These are phyloP conservation scores for Beta macrorhiza DNA, from an alignment of 179 eudicot species.

Conservation along the genomic window DNA sequence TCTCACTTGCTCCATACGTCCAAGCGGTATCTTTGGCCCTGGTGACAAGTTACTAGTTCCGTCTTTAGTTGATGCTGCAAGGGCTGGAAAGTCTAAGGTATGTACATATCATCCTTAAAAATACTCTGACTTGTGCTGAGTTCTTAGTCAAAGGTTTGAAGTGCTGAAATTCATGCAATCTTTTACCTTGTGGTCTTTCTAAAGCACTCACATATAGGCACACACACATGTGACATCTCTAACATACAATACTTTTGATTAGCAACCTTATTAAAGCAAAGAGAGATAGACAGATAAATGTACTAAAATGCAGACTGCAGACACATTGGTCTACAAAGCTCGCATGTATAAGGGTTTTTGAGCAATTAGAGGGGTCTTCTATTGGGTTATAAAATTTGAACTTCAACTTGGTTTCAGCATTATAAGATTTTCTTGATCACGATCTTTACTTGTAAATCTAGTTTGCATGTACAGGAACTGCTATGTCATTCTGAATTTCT, in stretches of 20 bases:
- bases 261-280: neutral
- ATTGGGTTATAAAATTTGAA: neutral
- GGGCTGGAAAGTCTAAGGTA: constrained; percentile 95
- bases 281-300: neutral
- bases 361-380: neutral
- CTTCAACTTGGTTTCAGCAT: neutral
- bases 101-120: constrained; percentile 12
- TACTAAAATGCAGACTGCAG: neutral
- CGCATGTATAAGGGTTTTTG: neutral
- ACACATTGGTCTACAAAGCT: neutral
- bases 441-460: neutral
- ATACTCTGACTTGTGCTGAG: neutral
- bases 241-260: neutral
- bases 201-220: neutral
- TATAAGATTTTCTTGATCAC: neutral
- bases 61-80: constrained; percentile 84
- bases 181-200: neutral
- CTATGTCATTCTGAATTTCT: neutral
- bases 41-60: constrained; percentile 95
- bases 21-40: constrained; percentile 96
- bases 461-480: neutral
- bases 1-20: constrained; percentile 89
- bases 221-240: neutral
- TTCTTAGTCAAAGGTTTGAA: neutral
- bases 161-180: neutral